A percentile compares a stretch with the other conserved stretches of the same genome.
Evolutionary conservation across 345 rosid species (phyloP).

Genomic region (Microcos paniculata): DNA sequence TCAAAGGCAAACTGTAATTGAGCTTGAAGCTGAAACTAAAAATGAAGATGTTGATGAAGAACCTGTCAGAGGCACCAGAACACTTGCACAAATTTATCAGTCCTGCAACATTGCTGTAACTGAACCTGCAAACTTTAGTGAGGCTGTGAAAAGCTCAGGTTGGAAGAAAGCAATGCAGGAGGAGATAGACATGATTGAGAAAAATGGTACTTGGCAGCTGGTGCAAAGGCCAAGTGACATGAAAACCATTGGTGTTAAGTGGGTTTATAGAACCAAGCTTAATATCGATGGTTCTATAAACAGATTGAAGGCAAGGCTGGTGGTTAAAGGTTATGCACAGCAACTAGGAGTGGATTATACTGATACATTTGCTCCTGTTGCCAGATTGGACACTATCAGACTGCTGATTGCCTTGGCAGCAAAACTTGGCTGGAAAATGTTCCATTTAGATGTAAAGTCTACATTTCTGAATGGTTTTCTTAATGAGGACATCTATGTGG

Average conservation of each 20-base stretch:
- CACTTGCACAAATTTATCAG: no score
- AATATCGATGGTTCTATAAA: not conserved
- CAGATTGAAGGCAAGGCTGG: no score
- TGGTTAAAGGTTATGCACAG: no score
- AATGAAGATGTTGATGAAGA: not conserved
- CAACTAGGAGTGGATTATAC: no score
- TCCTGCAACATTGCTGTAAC: not conserved
- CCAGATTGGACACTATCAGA: no score
- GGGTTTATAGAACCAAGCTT: not conserved
- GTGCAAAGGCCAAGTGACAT: not conserved
- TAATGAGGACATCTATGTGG: not conserved
- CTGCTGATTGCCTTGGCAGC: not conserved
- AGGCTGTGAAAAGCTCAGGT: no score
- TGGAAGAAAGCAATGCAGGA: not conserved
- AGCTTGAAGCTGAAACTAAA: not conserved
- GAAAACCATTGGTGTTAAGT: not conserved
- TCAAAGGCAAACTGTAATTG: no score
- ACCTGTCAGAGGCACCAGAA: not conserved
- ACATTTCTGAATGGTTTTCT: not conserved
- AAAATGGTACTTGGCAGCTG: not conserved
- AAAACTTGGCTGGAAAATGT: not conserved
- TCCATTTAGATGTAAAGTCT: not conserved
- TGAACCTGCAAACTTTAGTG: no score
- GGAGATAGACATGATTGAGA: not conserved
- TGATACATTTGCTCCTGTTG: no score